Percentiles rank a stretch among this genome's conserved stretches.
Evolutionary conservation across 2,329 filamentous ascomycete species (phyloP).

Genomic region (Fusarium sp.): DNA sequence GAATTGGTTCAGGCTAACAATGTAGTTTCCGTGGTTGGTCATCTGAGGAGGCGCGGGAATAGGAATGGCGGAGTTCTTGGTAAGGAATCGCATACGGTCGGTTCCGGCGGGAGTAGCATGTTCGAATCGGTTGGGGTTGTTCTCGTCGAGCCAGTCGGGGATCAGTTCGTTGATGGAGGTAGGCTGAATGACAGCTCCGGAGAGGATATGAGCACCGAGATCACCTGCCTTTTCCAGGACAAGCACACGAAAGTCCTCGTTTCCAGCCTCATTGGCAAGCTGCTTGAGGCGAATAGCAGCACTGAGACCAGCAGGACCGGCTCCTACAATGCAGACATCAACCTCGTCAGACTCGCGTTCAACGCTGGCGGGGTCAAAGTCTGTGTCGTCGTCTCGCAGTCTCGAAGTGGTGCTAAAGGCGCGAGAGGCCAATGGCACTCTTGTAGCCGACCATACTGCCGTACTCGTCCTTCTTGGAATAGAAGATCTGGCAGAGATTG

Average conservation of each 20-base stretch:
- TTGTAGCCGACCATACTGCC: conserved; percentile 37
- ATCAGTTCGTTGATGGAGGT: conserved; percentile 88
- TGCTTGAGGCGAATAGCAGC: conserved; percentile 97
- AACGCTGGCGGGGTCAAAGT: conserved; percentile 74
- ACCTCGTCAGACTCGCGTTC: conserved; percentile 94
- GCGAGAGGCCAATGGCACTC: conserved; percentile 45
- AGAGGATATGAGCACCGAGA: conserved; percentile 93
- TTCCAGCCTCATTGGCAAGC: conserved; percentile 91
- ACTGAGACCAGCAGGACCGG: conserved; percentile 91
- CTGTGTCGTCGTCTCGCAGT: conserved; percentile 57
- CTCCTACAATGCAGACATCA: conserved; percentile 96
- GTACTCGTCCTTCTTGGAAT: conserved; percentile 26
- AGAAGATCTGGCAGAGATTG: conserved; percentile 34
- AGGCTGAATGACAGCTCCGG: conserved; percentile 94
- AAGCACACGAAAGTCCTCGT: conserved; percentile 94
- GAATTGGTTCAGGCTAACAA: conserved; percentile 94
- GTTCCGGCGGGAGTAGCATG: conserved; percentile 84
- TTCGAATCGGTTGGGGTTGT: conserved; percentile 89
- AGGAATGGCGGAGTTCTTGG: conserved; percentile 80
- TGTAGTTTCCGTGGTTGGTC: conserved; percentile 98
- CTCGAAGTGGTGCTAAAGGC: conserved; percentile 54
- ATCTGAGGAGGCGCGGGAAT: conserved; percentile 94
- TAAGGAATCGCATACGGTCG: conserved; percentile 95
- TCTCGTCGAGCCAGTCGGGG: conserved; percentile 91
- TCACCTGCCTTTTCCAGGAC: conserved; percentile 96